phyloP scores from a whole-genome alignment of 2,329 filamentous ascomycete genomes.

The Amauroascus niger region DNA sequence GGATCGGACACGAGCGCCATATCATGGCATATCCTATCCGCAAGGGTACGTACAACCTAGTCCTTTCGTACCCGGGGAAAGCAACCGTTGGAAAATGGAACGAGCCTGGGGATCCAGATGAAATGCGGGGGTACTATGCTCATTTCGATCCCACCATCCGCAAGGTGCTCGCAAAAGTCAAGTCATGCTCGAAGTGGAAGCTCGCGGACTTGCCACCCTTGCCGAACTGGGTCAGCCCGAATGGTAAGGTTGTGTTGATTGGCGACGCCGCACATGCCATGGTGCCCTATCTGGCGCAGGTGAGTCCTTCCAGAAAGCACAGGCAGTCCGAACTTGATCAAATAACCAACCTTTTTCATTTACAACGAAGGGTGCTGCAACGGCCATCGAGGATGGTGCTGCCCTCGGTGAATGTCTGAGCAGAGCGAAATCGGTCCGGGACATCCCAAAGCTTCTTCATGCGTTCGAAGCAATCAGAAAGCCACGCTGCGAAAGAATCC shows the following conservation, averaged over 20 bases:
- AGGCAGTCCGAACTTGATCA: too few species aligned
- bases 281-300: constrained; percentile 37
- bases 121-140: constrained; percentile 15
- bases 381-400: constrained; percentile 35
- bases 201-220: too few species aligned
- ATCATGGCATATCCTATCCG: constrained; percentile 27
- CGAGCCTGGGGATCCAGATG: constrained; percentile 15
- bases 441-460: constrained; percentile 2
- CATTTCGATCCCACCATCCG: too few species aligned
- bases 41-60: constrained; percentile 22
- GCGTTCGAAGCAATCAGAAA: constrained; percentile 8
- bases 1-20: constrained; percentile 24
- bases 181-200: too few species aligned
- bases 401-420: constrained; percentile 23
- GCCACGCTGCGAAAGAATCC: constrained; percentile 8
- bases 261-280: constrained; percentile 40
- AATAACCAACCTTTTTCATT: too few species aligned
- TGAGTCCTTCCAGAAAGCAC: background rate
- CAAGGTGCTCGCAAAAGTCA: too few species aligned
- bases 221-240: constrained; percentile 24
- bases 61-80: constrained; percentile 19
- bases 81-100: constrained; percentile 14
- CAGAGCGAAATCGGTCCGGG: background rate
- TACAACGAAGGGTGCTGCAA: constrained; percentile 27
- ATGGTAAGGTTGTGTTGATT: constrained; percentile 29